Evolutionary conservation across 148 eudicot species (phyloP), one percentile per base, ranked within the genome.

Genomic region (Rhododendron griersonianum): DNA sequence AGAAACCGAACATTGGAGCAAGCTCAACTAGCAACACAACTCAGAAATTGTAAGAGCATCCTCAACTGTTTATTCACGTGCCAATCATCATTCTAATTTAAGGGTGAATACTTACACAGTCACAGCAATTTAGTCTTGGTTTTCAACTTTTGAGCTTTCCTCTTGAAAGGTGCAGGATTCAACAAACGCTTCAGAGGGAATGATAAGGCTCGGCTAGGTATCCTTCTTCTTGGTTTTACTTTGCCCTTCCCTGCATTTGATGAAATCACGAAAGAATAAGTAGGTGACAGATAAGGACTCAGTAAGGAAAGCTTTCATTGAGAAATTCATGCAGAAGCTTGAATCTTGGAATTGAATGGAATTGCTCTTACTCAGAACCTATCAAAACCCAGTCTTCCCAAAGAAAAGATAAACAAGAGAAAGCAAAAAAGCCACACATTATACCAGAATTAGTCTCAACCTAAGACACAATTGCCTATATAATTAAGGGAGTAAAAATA

Each of bases 181-280:
- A 91, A 86, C 67, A 92, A 83, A 33, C 90, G 90, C 90, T 93
- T 95, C 81, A 94, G 91, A n/a, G 98, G 95, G 87, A 93, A 90
- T 87, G 82, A 84, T 41, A 84, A 15, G 71, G 85, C 83, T 86
- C 81, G 86, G 57, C 83, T 75, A 18, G 81, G 73, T 23, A 19
- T 41, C 81, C 87, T 85, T 77, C 81, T 95, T 76, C 87, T 85
- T 77, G 78, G 80, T 88, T 87, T 95, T 80, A 85, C 81, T 89
- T 88, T 89, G 28, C 74, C 55, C 85, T 87, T 88, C 83, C 86
- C 98, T 93, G 91, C 91, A 92, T 69, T 73, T 7, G 35, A 57
- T n/a, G 5, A 39, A 67, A 76, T 21, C 39, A 78, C 55, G 30
- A 80, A 73, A 78, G n/a, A 76, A 37, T 86, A 30, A 65, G 81